Evolutionary conservation across 306 rosid species (phyloP), one percentile per base, ranked within the genome.

Genomic region (Calophaca sinica): DNA sequence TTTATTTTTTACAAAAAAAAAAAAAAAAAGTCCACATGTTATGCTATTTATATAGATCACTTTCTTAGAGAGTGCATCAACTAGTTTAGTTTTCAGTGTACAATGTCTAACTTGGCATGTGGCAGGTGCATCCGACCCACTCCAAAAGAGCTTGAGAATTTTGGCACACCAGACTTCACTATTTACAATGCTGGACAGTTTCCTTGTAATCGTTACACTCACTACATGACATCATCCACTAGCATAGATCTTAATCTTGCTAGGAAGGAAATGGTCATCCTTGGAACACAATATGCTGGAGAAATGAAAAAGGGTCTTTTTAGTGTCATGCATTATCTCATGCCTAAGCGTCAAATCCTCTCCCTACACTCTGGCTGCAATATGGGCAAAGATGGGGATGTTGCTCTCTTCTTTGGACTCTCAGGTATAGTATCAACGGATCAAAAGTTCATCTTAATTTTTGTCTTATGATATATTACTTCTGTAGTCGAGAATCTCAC

Each of bases 251-350:
- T 93, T 68, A 91, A 85, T 72, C 98, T 93, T 71, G 79, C 88
- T 54, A 89, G 97, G 82, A 88, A 86, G 72, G 98, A 93, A 86
- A 93, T 93, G 98, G 96, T 91, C 44, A 93, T 93, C 77, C 93
- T 93, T 39, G 98, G 98, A 36, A 93, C 98, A 4, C 98, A 93
- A 31, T 93, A 93, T 62, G 98, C 98, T 20, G 98, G 98, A 58
- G 98, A 93, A 84, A 93, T 91, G 98, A 93, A 93, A 84, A 93
- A 93, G 66, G 98, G 98, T 44, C 88, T 93, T 20, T 93, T 93
- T 74, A 72, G 96, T 71, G 82, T 93, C 35, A 93, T 91, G 98
- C 98, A 93, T 76, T 91, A 89, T 83, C 93, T 93, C 84, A 93
- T 93, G 97, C 97, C 98, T 41, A 82, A 57, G 84, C 96, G 96